These are phyloP conservation scores for Dipodascus albidus DNA, from an alignment of 805 yeast genomes.

Conservation along the genomic window DNA sequence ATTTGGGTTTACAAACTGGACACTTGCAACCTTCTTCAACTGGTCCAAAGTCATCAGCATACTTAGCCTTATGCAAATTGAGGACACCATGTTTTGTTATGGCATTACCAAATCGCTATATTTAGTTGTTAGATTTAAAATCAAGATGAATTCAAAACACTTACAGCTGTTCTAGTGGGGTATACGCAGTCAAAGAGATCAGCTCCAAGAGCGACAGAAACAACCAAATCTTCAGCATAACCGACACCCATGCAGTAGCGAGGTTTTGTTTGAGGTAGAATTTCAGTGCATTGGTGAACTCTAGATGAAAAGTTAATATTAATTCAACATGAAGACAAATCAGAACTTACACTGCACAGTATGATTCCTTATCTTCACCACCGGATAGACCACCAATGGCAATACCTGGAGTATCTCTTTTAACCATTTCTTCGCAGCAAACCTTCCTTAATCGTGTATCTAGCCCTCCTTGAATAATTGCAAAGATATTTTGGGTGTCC, in stretches of 20 bases:
- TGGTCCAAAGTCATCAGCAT: conserved; percentile 26
- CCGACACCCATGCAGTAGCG: conserved; percentile 38
- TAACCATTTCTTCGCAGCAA: conserved; percentile 33
- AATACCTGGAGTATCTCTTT: conserved; percentile 35
- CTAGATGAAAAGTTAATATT: conserved; percentile 3
- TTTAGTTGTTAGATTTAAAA: not conserved
- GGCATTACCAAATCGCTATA: conserved; percentile 32
- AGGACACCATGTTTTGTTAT: conserved; percentile 28
- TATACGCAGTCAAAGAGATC: conserved; percentile 37
- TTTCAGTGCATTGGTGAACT: conserved; percentile 30
- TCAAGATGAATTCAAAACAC: not conserved
- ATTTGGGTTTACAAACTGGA: conserved; percentile 27
- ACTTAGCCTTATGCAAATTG: conserved; percentile 26
- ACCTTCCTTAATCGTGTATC: conserved; percentile 27
- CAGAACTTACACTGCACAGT: conserved; percentile 24
- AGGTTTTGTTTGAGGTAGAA: conserved; percentile 31
- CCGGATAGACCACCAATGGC: conserved; percentile 39
- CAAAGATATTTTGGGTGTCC: conserved; percentile 31
- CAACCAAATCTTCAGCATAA: conserved; percentile 36
- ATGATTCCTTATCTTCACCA: conserved; percentile 32
- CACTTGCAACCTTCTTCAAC: conserved; percentile 32
- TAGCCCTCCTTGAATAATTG: conserved; percentile 37
- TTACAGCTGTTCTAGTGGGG: conserved; percentile 31
- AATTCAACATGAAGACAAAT: not conserved
- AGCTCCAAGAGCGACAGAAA: conserved; percentile 35